Evolutionary conservation across 2,329 filamentous ascomycete species (phyloP).

Genomic region (Hortaea werneckii): DNA sequence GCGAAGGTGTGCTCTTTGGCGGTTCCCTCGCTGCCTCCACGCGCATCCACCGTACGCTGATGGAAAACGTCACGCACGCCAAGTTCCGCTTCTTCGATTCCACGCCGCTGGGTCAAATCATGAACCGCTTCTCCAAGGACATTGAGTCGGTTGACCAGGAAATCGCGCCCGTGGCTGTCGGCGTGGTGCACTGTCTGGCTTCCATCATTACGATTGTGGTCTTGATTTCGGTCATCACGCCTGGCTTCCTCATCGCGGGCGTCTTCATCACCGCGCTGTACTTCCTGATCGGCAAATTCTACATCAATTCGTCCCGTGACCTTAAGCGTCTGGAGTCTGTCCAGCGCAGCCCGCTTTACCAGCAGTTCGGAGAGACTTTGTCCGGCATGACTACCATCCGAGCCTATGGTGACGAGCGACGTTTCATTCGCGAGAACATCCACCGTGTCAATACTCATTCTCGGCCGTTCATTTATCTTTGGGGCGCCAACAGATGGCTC

Average conservation of each 20-base stretch:
- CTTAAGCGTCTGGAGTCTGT: slow-evolving; percentile 91
- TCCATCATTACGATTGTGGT: slow-evolving; percentile 75
- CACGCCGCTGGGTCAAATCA: slow-evolving; percentile 87
- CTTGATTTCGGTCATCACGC: slow-evolving; percentile 80
- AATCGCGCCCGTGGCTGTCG: slow-evolving; percentile 82
- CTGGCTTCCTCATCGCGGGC: slow-evolving; percentile 78
- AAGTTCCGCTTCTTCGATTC: slow-evolving; percentile 98
- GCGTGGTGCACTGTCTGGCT: slow-evolving; percentile 55
- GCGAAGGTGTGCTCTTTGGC: slow-evolving; percentile 84
- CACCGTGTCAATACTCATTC: slow-evolving; percentile 79
- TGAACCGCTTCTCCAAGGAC: slow-evolving; percentile 98
- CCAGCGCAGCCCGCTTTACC: slow-evolving; percentile 87
- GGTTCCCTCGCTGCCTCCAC: slow-evolving; percentile 83
- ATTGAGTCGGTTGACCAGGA: slow-evolving; percentile 92
- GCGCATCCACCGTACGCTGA: slow-evolving; percentile 68
- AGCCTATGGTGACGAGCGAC: slow-evolving; percentile 85
- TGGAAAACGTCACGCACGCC: slow-evolving; percentile 71
- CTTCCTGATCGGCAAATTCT: slow-evolving; percentile 73
- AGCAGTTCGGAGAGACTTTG: slow-evolving; percentile 94
- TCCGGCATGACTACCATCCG: slow-evolving; percentile 93
- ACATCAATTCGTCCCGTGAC: slow-evolving; percentile 85
- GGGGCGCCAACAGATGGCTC: slow-evolving; percentile 95
- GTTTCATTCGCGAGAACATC: slow-evolving; percentile 89
- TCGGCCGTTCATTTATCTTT: slow-evolving; percentile 89
- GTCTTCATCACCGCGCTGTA: slow-evolving; percentile 78